Base-by-base conservation (phyloP, 2,329 filamentous ascomycete genomes). In the Xylaria sp. region DNA sequence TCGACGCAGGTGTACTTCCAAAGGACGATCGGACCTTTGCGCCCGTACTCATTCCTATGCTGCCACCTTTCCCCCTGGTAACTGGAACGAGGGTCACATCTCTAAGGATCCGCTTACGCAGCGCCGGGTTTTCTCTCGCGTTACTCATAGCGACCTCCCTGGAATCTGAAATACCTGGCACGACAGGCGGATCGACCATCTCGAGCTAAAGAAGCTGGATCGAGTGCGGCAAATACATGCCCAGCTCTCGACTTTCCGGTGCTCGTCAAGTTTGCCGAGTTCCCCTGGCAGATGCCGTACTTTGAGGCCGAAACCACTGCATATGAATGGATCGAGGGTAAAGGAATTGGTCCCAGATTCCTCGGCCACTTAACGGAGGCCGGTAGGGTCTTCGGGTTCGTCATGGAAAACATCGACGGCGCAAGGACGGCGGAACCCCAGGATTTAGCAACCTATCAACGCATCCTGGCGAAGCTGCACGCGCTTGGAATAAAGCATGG, bases 401-500 rank as follows among this genome's bases (percentile, higher is more conserved):
- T 77, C 45, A 65, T 79, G 10, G 76, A 79, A 63, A 58, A 74
- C 15, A 65, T 80, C 17, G 64, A 65, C 13, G 71, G 72, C 38
- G 69, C 68, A 7, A 66, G 71, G n/a, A 59, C 70, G 29, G 78
- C 78, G 36, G 70, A 45, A 1, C 63, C 67, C 2, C 71, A 70
- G 9, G 79, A 81, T 55, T 47, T 80, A 6, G 33, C 25, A 3
- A 56, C 65, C 0, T 81, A 79, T 67, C 68, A 72, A 45, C 27
- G 22, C 5, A 63, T 65, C 17, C 66, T 81, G 20, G 15, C 17
- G n/a, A 69, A 68, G 58, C 69, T 81, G 60, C 80, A 82, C 69
- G 11, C 38, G 1, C 64, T 81, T n/a, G 74, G 76, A 0, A 76
- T 81, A 39, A 69, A 73, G 62, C 78, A 81, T 67, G 77, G 77